Evolutionary conservation across 2,329 filamentous ascomycete genomes (phyloP).

Genomic region (Beauveria sp.): DNA sequence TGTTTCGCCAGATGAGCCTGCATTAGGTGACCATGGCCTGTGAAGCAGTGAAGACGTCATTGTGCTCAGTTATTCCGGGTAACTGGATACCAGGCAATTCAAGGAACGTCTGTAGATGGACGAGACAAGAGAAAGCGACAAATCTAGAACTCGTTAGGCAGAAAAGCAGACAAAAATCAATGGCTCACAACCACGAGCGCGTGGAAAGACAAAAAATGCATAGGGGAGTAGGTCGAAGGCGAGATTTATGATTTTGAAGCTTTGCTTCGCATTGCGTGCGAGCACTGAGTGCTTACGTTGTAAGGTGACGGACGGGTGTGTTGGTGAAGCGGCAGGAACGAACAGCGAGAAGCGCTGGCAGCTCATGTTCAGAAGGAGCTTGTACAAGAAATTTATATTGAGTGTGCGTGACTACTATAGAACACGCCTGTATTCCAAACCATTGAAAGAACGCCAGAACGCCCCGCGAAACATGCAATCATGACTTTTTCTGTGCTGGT

Average conservation of each 20-base stretch:
- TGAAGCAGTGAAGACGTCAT: slow-evolving; percentile 7
- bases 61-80: neutral
- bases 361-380: neutral
- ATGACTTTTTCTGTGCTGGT: slow-evolving; percentile 7
- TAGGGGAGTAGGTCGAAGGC: neutral
- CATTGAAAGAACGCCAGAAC: slow-evolving; percentile 12
- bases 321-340: neutral
- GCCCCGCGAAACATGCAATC: slow-evolving; percentile 11
- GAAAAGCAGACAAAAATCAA: neutral
- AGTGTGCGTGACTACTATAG: neutral
- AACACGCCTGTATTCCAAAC: neutral
- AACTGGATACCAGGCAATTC: neutral
- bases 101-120: neutral
- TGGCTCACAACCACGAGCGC: neutral
- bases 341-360: neutral
- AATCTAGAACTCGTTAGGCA: neutral
- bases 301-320: too few relatives aligned
- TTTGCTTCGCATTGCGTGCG: neutral
- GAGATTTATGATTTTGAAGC: neutral
- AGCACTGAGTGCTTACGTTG: neutral
- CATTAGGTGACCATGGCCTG: slow-evolving; percentile 9
- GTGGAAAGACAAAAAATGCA: neutral
- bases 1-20: neutral
- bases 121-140: neutral
- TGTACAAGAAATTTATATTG: slow-evolving; percentile 2